Conservation (phyloP, 768 basidiomycete species). For the Phanerochaete sordida region DNA sequence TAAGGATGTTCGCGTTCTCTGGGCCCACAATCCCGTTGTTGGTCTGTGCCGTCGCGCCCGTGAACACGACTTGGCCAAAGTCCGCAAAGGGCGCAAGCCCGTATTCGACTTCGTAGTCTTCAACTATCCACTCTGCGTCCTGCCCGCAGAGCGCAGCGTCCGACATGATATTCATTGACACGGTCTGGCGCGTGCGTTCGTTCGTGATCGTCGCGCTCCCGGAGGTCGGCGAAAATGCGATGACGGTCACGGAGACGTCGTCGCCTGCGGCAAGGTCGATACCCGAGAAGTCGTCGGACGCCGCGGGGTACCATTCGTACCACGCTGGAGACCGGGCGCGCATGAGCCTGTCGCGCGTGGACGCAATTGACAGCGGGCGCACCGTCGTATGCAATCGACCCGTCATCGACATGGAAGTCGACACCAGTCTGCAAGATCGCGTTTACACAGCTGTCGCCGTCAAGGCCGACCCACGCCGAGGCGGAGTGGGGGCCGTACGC, state of each 20-base stretch:
- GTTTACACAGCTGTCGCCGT: conserved; percentile 26
- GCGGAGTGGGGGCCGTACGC: conserved; percentile 17
- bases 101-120: conserved; percentile 4
- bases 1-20: conserved; percentile 23
- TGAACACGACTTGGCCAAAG: conserved; percentile 31
- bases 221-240: conserved; percentile 1
- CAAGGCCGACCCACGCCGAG: conserved; percentile 31
- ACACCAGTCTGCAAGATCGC: conserved; percentile 31
- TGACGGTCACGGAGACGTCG: background rate
- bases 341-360: background rate
- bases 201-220: conserved; percentile 23
- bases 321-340: conserved; percentile 5
- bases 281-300: conserved; percentile 24
- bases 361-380: conserved; percentile 24
- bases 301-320: conserved; percentile 29
- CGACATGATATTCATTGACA: conserved; percentile 23
- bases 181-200: conserved; percentile 17
- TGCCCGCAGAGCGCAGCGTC: conserved; percentile 19
- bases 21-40: conserved; percentile 21
- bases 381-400: conserved; percentile 25
- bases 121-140: conserved; percentile 31
- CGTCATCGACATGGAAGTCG: conserved; percentile 22
- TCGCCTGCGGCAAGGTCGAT: conserved; percentile 13
- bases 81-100: conserved; percentile 29
- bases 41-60: conserved; percentile 23